Conservation (phyloP, 1,284 basidiomycete genomes). For the Coriolopsis trogii region DNA sequence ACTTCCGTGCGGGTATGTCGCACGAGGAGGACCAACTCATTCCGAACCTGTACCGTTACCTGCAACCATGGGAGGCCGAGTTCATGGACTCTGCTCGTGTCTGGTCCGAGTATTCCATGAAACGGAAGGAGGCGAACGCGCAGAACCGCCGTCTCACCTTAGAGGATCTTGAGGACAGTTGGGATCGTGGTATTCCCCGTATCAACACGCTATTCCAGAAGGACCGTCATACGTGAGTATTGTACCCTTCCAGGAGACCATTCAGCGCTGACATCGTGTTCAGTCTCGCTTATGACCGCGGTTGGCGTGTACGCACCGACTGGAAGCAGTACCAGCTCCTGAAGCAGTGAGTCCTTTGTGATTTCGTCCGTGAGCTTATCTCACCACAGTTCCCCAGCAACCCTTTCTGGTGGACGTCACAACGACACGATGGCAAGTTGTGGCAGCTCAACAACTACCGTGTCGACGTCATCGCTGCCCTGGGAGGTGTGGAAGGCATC, state of each 20-base stretch:
- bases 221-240: conserved; percentile 84
- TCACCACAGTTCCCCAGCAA: too few relatives aligned
- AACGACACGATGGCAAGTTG: conserved; percentile 96
- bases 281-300: conserved; percentile 95
- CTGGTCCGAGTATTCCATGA: conserved; percentile 99
- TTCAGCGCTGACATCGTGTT: conserved; percentile 20
- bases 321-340: conserved; percentile 98
- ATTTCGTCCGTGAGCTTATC: too few relatives aligned
- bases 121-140: conserved; percentile 97
- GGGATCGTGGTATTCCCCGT: conserved; percentile 97
- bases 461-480: conserved; percentile 98
- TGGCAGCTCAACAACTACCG: conserved; percentile 99
- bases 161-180: conserved; percentile 97
- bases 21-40: conserved; percentile 95
- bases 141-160: conserved; percentile 95
- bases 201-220: conserved; percentile 99
- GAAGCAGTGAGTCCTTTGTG: conserved; percentile 66
- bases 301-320: conserved; percentile 94
- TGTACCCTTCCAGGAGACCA: not conserved
- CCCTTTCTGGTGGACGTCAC: conserved; percentile 99
- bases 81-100: conserved; percentile 98
- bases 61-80: conserved; percentile 99
- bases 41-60: conserved; percentile 96
- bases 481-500: conserved; percentile 97
- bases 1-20: conserved; percentile 97